phyloP scores from a whole-genome alignment of 768 basidiomycete species.

The Boletus fagicola region DNA sequence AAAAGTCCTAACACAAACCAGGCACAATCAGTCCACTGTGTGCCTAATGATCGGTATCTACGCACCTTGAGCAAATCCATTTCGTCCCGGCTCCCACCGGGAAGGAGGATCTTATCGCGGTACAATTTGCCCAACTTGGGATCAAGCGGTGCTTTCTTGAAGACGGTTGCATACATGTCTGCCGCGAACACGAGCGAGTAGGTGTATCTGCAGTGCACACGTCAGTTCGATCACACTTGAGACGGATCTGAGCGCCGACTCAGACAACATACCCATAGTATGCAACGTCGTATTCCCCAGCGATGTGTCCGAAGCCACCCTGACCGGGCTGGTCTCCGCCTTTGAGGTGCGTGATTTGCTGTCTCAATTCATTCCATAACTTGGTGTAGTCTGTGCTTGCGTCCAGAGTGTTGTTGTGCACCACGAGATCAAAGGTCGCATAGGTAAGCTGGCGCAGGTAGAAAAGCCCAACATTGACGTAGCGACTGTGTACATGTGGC shows the following conservation, averaged over 20 bases:
- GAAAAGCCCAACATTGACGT: slow-evolving; percentile 76
- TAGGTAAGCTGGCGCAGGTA: slow-evolving; percentile 71
- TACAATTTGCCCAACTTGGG: slow-evolving; percentile 63
- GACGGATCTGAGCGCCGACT: not conserved
- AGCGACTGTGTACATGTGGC: slow-evolving; percentile 44
- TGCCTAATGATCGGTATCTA: not conserved
- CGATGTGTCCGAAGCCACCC: slow-evolving; percentile 68
- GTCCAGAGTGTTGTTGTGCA: slow-evolving; percentile 40
- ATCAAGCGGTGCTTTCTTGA: slow-evolving; percentile 73
- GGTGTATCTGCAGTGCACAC: slow-evolving; percentile 45
- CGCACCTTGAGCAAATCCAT: slow-evolving; percentile 65
- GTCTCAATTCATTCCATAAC: slow-evolving; percentile 71
- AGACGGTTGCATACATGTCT: slow-evolving; percentile 67
- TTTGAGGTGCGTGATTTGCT: slow-evolving; percentile 65
- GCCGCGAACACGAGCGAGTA: slow-evolving; percentile 67
- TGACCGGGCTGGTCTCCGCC: slow-evolving; percentile 66
- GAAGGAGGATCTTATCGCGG: slow-evolving; percentile 69
- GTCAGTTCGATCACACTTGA: not conserved
- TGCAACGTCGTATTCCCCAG: slow-evolving; percentile 63
- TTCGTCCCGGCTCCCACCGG: slow-evolving; percentile 74
- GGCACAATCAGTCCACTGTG: not conserved
- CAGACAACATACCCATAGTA: slow-evolving; percentile 53
- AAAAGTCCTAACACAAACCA: slow-evolving; percentile 54
- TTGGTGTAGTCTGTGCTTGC: slow-evolving; percentile 58
- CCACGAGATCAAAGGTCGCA: slow-evolving; percentile 31